Evolutionary conservation across 208 protist species (phyloP).

Genomic region (Lotmaria passim): DNA sequence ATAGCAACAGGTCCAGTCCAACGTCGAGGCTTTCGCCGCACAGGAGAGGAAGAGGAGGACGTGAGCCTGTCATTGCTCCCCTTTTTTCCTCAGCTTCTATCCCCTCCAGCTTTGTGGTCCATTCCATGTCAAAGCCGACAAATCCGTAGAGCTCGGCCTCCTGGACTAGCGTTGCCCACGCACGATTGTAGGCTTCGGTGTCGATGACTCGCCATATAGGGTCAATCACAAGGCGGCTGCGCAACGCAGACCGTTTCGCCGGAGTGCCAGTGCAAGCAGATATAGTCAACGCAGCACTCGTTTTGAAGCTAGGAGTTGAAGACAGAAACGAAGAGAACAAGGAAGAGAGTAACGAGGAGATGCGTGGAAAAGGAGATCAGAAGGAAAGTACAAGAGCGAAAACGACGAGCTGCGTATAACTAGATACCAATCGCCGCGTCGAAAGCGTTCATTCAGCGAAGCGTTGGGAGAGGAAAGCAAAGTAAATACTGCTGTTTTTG

Average conservation of each 20-base stretch:
- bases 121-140: conserved; percentile 71
- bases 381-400: conserved; percentile 8
- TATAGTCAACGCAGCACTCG: neutral
- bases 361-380: conserved; percentile 4
- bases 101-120: conserved; percentile 38
- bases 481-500: too few relatives aligned
- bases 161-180: conserved; percentile 31
- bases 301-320: neutral
- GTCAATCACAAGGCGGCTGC: conserved; percentile 42
- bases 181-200: conserved; percentile 16
- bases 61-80: neutral
- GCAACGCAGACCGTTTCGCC: neutral
- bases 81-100: neutral
- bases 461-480: too few relatives aligned
- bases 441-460: too few relatives aligned
- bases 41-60: neutral
- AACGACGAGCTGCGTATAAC: too few relatives aligned
- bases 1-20: conserved; percentile 45
- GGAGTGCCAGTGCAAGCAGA: neutral
- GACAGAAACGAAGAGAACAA: neutral
- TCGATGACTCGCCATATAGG: conserved; percentile 62
- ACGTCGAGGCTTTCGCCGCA: conserved; percentile 8
- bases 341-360: too few relatives aligned
- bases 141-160: conserved; percentile 46
- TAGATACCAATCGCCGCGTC: too few relatives aligned